These are phyloP conservation scores for Penicillium sp. DNA, from an alignment of 2,329 filamentous ascomycete genomes.

Conservation along the genomic window DNA sequence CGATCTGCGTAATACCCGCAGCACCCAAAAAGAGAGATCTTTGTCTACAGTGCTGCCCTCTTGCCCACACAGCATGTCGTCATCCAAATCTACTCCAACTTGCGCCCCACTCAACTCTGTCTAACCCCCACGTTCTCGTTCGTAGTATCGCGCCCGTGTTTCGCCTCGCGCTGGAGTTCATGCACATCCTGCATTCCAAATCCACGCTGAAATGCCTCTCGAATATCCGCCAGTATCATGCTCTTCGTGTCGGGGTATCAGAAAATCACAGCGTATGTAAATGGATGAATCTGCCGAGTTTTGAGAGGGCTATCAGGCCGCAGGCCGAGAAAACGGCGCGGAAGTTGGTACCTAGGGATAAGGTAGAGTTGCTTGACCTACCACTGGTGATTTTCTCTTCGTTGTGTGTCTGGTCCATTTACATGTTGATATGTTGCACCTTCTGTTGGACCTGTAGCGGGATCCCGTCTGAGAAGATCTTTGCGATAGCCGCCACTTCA, in stretches of 20 bases:
- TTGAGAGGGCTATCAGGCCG: constrained; percentile 51
- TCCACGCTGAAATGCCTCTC: constrained; percentile 9
- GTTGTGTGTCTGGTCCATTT: constrained; percentile 33
- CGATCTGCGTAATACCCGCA: too few species aligned
- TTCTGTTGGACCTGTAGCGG: constrained; percentile 49
- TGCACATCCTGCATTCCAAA: constrained; percentile 5
- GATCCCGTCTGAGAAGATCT: constrained; percentile 32
- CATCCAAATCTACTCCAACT: neutral
- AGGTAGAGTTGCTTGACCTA: constrained; percentile 51
- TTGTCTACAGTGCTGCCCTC: neutral
- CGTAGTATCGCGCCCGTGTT: neutral
- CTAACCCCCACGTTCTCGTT: neutral
- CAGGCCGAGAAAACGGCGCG: constrained; percentile 49
- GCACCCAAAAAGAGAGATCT: neutral
- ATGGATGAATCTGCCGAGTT: constrained; percentile 47
- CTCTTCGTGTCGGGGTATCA: constrained; percentile 12
- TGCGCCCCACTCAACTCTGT: neutral
- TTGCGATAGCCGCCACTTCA: constrained; percentile 41
- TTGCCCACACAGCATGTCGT: neutral
- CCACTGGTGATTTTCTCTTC: constrained; percentile 39
- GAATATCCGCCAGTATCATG: constrained; percentile 14
- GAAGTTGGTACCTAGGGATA: constrained; percentile 42
- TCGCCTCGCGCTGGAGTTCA: constrained; percentile 2
- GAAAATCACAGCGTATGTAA: constrained; percentile 27
- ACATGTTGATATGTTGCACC: constrained; percentile 42